Percentiles rank a stretch among this genome's conserved stretches.
Conservation (phyloP, 148 eudicot genomes). For the Amaranthus cruentus region DNA sequence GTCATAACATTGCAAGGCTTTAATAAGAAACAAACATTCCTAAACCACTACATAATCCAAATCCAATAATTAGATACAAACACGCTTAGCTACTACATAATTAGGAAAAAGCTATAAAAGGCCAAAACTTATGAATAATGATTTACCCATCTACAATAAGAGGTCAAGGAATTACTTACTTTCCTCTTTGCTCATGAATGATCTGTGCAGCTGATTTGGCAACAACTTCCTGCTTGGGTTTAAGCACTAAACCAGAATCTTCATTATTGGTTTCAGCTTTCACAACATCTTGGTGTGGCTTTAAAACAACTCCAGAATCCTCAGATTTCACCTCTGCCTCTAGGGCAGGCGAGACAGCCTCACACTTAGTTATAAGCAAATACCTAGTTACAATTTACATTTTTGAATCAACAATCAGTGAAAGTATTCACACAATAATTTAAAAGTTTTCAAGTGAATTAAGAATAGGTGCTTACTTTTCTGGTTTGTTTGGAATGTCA, state of each 20-base stretch:
- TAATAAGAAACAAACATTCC: too few species aligned
- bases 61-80: too few species aligned
- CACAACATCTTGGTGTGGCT: constrained; percentile 30
- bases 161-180: constrained; percentile 39
- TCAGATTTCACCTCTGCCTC: constrained; percentile 49
- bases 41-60: too few species aligned
- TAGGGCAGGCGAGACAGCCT: constrained; percentile 73
- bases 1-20: not conserved
- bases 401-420: not conserved
- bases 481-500: constrained; percentile 67
- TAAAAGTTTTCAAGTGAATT: not conserved
- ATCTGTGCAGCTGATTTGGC: constrained; percentile 94
- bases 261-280: constrained; percentile 30
- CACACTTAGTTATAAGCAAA: constrained; percentile 70
- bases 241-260: constrained; percentile 50
- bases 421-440: not conserved
- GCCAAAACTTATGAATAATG: not conserved
- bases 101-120: not conserved
- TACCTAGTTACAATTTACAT: constrained; percentile 40
- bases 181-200: constrained; percentile 65
- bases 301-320: constrained; percentile 13
- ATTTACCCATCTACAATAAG: not conserved
- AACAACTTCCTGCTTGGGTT: constrained; percentile 64
- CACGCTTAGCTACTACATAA: too few species aligned
- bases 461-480: constrained; percentile 47